Base-by-base conservation (phyloP, 139 green algal genomes). In the Chlorella sp. region DNA sequence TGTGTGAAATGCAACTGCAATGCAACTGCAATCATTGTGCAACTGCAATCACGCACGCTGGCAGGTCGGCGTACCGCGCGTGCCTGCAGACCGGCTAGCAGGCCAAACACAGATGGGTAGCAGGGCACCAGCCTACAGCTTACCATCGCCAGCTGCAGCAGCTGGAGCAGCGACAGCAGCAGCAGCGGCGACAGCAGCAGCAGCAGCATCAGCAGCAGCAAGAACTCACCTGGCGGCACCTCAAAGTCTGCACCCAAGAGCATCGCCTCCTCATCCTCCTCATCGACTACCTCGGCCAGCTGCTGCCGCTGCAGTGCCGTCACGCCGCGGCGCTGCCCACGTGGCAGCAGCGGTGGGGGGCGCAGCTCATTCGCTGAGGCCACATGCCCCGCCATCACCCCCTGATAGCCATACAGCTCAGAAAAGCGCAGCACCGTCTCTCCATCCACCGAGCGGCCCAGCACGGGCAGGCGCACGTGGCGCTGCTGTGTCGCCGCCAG, bases 401-500 rank as follows among this genome's bases (percentile, higher is more conserved):
- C 83, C 64, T 79, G 64, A 14, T 61, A 40, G 30, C 80, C 88
- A 22, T 87, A 91, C 5, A 91, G 88, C 81, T 91, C 88, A 26
- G 81, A 88, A 36, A 91, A 91, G 36, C 81, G 81, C 68, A 91
- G 88, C 69, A 91, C 71, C 14, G 69, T 73, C 69, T 84, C 80
- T 81, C 81, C 88, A 34, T 82, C 66, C 3, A 39, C 22, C 19
- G 87, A 60, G 14, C 40, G 66, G 81, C 81, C 88, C 48, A 91
- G 71, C 36, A 81, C 69, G 3, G 88, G 88, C 81, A 91, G 88
- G n/a, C 88, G 81, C n/a, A 84, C 40, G 16, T 37, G 68, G 21
- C 34, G 77, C 39, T 57, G 28, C n/a, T 37, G 42, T 15, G 61
- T 37, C 14, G 36, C 78, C 32, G 14, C 16, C 34, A 40, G 11